A percentile compares a stretch with the other conserved stretches of the same genome.
Conservation (phyloP, 139 green algal species). For the Coelastrella sp. region DNA sequence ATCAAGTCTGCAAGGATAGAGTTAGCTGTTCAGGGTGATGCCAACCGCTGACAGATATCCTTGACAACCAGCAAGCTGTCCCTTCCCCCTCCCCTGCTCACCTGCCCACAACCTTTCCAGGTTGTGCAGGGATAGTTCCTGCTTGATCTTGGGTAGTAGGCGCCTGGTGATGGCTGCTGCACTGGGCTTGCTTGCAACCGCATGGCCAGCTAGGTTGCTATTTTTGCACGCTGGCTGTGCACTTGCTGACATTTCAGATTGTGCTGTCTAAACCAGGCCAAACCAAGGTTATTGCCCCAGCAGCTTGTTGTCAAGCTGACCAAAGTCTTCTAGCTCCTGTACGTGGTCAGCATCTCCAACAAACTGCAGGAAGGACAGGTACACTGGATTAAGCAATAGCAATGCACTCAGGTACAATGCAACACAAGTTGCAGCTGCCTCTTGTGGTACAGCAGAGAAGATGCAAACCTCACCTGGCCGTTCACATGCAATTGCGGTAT, state of each 20-base stretch:
- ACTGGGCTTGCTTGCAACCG: too few relatives aligned
- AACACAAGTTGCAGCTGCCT: neutral
- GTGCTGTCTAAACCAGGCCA: too few relatives aligned
- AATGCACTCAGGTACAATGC: neutral
- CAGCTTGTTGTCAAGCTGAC: slow-evolving; percentile 44
- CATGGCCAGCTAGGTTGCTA: neutral
- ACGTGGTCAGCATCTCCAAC: slow-evolving; percentile 48
- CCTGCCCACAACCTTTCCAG: too few relatives aligned
- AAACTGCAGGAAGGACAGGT: slow-evolving; percentile 19
- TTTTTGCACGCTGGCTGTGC: neutral
- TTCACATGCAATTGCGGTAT: slow-evolving; percentile 77
- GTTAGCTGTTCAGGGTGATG: too few relatives aligned
- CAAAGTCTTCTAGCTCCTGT: slow-evolving; percentile 65
- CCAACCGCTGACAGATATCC: too few relatives aligned
- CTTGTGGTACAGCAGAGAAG: neutral
- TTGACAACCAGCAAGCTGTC: too few relatives aligned
- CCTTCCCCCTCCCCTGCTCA: too few relatives aligned
- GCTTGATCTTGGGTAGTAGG: too few relatives aligned
- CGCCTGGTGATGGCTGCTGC: too few relatives aligned
- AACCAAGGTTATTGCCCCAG: neutral
- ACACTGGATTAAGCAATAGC: neutral
- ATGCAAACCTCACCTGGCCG: slow-evolving; percentile 38
- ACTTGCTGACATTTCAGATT: too few relatives aligned
- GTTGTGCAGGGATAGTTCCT: too few relatives aligned
- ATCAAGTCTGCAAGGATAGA: too few relatives aligned